Evolutionary conservation across 1,139 yeast genomes (phyloP).

Genomic region (Geotrichum aggregatum): DNA sequence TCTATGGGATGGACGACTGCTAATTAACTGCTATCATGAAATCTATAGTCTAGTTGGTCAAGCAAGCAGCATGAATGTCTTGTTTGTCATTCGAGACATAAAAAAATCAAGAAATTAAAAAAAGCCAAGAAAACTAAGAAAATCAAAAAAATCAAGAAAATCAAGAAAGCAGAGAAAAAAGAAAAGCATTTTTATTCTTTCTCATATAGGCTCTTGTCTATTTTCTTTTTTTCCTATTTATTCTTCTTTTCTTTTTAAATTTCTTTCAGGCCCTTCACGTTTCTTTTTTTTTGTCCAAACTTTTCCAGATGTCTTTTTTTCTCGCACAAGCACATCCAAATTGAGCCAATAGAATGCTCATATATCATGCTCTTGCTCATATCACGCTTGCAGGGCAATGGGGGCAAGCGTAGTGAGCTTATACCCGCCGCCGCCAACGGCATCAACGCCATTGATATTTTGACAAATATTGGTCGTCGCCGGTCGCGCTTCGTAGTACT

Average conservation of each 20-base stretch:
- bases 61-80: too few species aligned
- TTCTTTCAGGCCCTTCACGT: not conserved
- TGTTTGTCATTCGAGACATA: too few species aligned
- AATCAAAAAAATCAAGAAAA: not conserved
- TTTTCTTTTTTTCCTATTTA: not conserved
- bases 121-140: too few species aligned
- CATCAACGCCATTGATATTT: not conserved
- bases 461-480: too few species aligned
- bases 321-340: too few species aligned
- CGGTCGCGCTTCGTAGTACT: too few species aligned
- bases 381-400: constrained; percentile 7
- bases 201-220: not conserved
- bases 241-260: not conserved
- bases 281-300: not conserved
- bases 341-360: too few species aligned
- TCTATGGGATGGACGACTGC: too few species aligned
- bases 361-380: too few species aligned
- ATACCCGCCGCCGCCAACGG: not conserved
- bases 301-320: not conserved
- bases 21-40: too few species aligned
- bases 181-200: not conserved
- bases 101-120: too few species aligned
- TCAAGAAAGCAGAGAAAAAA: not conserved
- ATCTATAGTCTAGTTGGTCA: too few species aligned
- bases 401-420: constrained; percentile 1